These are phyloP conservation scores for Sordariomycetes sp. DNA, from an alignment of 2,329 filamentous ascomycete genomes.

Conservation along the genomic window DNA sequence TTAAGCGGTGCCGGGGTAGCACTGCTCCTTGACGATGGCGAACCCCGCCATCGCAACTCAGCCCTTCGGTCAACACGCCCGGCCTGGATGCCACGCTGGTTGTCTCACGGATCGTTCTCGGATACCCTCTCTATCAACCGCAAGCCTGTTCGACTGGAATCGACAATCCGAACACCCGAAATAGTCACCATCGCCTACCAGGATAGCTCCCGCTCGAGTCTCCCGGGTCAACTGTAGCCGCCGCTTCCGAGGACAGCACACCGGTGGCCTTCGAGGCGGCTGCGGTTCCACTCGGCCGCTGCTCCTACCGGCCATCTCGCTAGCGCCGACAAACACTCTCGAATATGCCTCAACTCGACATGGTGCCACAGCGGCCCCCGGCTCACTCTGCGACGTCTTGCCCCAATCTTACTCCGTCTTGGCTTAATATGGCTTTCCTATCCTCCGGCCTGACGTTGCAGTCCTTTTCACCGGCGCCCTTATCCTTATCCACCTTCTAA, in stretches of 20 bases:
- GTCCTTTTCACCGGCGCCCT: background rate
- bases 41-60: background rate
- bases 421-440: background rate
- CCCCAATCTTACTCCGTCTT: background rate
- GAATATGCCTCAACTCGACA: background rate
- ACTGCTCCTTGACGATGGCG: background rate
- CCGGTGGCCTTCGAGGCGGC: background rate
- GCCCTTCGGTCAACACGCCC: background rate
- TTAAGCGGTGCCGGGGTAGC: constrained; percentile 19
- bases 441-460: background rate
- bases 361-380: background rate
- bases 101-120: background rate
- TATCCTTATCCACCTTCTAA: background rate
- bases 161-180: background rate
- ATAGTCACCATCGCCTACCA: background rate
- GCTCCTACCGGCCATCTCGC: background rate
- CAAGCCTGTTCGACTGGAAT: background rate
- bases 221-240: background rate
- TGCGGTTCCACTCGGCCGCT: background rate
- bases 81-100: background rate
- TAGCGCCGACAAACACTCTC: background rate
- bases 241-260: background rate
- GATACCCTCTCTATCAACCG: background rate
- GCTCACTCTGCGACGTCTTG: background rate
- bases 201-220: background rate